Evolutionary conservation across 1,284 basidiomycete genomes (phyloP).

Genomic region (Pseudomicrostroma phylloplanum): DNA sequence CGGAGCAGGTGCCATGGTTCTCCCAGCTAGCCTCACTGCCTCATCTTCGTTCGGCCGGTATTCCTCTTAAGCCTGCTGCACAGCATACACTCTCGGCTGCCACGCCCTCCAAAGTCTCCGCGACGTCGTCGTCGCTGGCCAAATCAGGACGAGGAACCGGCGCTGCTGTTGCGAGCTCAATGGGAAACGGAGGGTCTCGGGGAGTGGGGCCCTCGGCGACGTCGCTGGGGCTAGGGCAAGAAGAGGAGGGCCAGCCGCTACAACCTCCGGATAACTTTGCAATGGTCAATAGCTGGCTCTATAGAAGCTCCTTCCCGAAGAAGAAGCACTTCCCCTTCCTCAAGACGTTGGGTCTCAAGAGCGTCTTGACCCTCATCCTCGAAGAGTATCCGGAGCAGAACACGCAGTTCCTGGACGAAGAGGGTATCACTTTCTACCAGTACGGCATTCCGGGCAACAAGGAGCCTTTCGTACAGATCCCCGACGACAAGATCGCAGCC

Average conservation of each 20-base stretch:
- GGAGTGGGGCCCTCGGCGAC: neutral
- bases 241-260: constrained; percentile 13
- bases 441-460: constrained; percentile 60
- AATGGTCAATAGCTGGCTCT: constrained; percentile 54
- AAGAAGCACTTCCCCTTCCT: constrained; percentile 57
- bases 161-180: neutral
- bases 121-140: neutral
- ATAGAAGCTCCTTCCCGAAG: constrained; percentile 56
- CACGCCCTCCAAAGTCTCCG: neutral
- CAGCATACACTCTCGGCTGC: neutral
- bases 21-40: constrained; percentile 33
- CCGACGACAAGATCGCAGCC: constrained; percentile 57
- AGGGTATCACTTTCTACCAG: constrained; percentile 55
- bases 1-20: constrained; percentile 35
- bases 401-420: constrained; percentile 52
- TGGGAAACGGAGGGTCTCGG: neutral
- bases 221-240: neutral
- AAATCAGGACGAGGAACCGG: neutral
- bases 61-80: constrained; percentile 16
- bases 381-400: constrained; percentile 58
- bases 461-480: constrained; percentile 49
- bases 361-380: constrained; percentile 57
- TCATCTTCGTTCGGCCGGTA: constrained; percentile 18
- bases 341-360: constrained; percentile 55
- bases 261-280: constrained; percentile 50